Conservation (phyloP, 2,329 filamentous ascomycete species). For the Metarhizium sp. region DNA sequence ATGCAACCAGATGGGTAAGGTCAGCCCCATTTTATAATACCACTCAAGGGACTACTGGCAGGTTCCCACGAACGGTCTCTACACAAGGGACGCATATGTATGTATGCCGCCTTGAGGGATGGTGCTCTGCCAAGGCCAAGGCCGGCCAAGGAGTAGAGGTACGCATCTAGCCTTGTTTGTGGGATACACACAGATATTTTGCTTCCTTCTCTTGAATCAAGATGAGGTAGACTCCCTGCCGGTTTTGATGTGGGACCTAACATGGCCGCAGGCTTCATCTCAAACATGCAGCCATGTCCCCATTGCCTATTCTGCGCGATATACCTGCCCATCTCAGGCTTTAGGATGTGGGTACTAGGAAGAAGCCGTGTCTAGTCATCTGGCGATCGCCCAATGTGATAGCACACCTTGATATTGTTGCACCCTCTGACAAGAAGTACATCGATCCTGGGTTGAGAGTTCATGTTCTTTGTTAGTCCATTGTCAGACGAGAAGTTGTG, state of each 20-base stretch:
- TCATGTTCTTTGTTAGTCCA: not conserved
- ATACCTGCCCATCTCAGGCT: not conserved
- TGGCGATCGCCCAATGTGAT: not conserved
- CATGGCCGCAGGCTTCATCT: not conserved
- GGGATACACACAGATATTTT: not conserved
- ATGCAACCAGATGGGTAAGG: slow-evolving; percentile 2
- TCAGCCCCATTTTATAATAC: slow-evolving; percentile 1
- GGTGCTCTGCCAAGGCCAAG: not conserved
- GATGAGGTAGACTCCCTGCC: not conserved
- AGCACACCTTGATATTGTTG: not conserved
- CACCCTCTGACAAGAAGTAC: not conserved
- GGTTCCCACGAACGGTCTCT: not conserved
- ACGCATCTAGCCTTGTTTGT: not conserved
- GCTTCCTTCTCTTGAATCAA: not conserved
- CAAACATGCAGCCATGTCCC: not conserved
- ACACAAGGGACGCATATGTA: not conserved
- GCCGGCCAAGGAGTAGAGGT: not conserved
- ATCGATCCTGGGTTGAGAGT: not conserved
- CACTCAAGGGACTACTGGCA: not conserved
- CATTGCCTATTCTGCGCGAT: not conserved
- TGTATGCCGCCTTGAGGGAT: not conserved
- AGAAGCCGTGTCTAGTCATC: not conserved
- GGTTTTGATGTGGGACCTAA: not conserved
- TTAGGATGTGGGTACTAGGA: not conserved
- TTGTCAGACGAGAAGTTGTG: not conserved